phyloP scores from a whole-genome alignment of 345 rosid genomes.

The Abelmoschus esculentus region DNA sequence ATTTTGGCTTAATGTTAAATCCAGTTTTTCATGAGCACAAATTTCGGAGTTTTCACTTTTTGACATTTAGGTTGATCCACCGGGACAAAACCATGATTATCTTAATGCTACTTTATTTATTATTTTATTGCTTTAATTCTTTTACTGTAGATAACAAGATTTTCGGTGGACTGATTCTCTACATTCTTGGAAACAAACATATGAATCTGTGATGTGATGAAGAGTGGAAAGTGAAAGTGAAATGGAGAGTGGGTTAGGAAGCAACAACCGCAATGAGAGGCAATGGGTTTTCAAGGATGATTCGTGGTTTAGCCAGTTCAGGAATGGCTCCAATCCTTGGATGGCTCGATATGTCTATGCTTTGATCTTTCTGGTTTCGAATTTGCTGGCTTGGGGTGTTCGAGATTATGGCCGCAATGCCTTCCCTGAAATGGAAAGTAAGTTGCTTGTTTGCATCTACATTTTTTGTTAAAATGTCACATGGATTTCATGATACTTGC shows the following conservation, averaged over 20 bases:
- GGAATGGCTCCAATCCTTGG: constrained; percentile 83
- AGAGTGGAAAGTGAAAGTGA: constrained; percentile 28
- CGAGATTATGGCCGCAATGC: constrained; percentile 74
- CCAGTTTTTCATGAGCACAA: not conserved
- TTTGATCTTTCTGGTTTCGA: constrained; percentile 64
- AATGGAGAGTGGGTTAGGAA: constrained; percentile 51
- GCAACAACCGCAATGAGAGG: constrained; percentile 23
- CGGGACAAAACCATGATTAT: not conserved
- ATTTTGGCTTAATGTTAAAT: no score
- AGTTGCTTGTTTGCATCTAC: constrained; percentile 12
- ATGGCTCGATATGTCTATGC: constrained; percentile 87
- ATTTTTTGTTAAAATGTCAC: not conserved
- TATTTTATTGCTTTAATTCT: not conserved
- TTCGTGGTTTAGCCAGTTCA: constrained; percentile 78
- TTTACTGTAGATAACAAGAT: constrained; percentile 14
- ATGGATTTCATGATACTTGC: not conserved
- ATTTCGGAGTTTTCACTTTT: not conserved
- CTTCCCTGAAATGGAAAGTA: constrained; percentile 46
- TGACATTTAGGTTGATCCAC: not conserved
- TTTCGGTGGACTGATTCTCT: not conserved
- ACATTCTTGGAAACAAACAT: not conserved
- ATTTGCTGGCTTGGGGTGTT: constrained; percentile 83
- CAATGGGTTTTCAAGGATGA: constrained; percentile 34
- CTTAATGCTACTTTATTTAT: not conserved
- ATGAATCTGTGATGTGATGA: constrained; percentile 34